Conservation (phyloP, 768 basidiomycete genomes). For the Hericium alpestre region DNA sequence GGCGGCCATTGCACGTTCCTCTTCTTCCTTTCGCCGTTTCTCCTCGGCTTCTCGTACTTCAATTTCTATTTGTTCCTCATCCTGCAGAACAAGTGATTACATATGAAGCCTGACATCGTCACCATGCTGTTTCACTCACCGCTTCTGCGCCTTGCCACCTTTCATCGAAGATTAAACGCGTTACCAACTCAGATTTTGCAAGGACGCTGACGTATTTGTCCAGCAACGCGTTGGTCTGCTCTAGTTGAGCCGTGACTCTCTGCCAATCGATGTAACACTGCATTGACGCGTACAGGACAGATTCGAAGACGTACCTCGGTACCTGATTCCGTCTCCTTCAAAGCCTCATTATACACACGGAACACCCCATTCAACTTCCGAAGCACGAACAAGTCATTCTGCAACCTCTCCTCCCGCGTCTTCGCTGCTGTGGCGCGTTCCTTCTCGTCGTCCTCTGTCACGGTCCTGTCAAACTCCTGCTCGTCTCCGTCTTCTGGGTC, state of each 20-base stretch:
- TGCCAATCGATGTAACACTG: background rate
- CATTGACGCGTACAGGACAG: background rate
- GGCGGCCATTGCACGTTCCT: slow-evolving; percentile 20
- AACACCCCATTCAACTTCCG: slow-evolving; percentile 66
- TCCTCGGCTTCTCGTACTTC: slow-evolving; percentile 28
- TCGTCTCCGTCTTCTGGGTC: background rate
- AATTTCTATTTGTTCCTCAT: slow-evolving; percentile 42
- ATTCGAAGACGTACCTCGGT: slow-evolving; percentile 66
- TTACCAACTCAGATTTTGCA: slow-evolving; percentile 56
- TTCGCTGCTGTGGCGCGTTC: slow-evolving; percentile 20
- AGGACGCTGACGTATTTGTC: slow-evolving; percentile 67
- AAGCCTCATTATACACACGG: slow-evolving; percentile 54
- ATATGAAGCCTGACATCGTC: background rate
- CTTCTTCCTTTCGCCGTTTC: slow-evolving; percentile 29
- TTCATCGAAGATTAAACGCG: slow-evolving; percentile 66
- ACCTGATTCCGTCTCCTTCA: slow-evolving; percentile 52
- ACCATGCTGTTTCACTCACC: slow-evolving; percentile 29
- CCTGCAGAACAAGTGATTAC: slow-evolving; percentile 28
- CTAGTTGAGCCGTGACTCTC: slow-evolving; percentile 58
- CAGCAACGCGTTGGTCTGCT: slow-evolving; percentile 61
- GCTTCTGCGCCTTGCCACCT: slow-evolving; percentile 65
- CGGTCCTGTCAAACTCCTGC: slow-evolving; percentile 6
- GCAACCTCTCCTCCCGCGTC: slow-evolving; percentile 60
- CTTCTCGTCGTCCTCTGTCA: slow-evolving; percentile 10
- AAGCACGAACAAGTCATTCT: slow-evolving; percentile 62